Conservation (phyloP, 108 stramenopile genomes). For the Schizochytrium sp. region DNA sequence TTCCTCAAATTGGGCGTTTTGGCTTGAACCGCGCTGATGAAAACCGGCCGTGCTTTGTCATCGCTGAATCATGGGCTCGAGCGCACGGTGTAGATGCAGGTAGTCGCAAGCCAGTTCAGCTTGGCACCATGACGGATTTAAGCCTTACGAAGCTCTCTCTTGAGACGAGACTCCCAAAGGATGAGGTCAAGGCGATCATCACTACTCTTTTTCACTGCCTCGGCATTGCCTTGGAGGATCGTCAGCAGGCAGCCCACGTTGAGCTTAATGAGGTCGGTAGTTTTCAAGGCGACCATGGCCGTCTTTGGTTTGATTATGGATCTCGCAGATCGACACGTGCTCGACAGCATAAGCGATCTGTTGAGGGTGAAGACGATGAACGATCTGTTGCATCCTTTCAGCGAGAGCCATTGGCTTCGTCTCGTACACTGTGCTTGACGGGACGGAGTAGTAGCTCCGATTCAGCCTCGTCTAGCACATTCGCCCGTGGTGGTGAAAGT, state of each 20-base stretch:
- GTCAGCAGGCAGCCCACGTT: background rate
- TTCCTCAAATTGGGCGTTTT: conserved; percentile 17
- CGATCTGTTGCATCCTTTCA: conserved; percentile 24
- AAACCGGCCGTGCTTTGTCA: background rate
- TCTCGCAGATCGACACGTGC: background rate
- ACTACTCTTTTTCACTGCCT: background rate
- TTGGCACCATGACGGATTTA: conserved; percentile 1
- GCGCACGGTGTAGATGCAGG: background rate
- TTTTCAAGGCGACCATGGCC: conserved; percentile 31
- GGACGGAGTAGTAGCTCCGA: background rate
- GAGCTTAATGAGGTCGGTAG: conserved; percentile 17
- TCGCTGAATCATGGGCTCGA: background rate
- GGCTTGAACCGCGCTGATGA: conserved; percentile 15
- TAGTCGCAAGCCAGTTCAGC: background rate
- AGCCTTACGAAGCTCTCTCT: background rate
- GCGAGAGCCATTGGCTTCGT: background rate
- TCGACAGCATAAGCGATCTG: background rate
- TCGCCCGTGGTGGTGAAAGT: too few relatives aligned
- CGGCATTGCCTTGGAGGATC: conserved; percentile 23
- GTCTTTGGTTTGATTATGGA: background rate
- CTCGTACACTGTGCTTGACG: background rate
- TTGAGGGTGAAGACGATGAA: background rate
- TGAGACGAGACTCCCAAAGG: conserved; percentile 29
- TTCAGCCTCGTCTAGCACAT: background rate
- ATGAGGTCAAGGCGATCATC: conserved; percentile 19